Evolutionary conservation across 106 monocot genomes (phyloP).

Genomic region (Cymbidium sinense): DNA sequence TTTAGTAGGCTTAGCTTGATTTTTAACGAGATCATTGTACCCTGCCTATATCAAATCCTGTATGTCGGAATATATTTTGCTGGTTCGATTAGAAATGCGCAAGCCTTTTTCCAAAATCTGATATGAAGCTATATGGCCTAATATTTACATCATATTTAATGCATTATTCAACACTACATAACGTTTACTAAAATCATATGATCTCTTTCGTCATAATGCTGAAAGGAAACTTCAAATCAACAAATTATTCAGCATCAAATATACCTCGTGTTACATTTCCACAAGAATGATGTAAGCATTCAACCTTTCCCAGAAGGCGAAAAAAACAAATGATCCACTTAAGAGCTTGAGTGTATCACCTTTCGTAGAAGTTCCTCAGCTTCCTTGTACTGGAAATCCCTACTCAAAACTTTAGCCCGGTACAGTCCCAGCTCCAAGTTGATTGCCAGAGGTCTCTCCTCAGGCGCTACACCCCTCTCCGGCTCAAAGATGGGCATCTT

Average conservation of each 20-base stretch:
- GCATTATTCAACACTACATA: no score
- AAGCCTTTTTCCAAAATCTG: no score
- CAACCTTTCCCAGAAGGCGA: neutral
- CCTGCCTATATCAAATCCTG: no score
- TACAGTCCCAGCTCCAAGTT: slow-evolving; percentile 85
- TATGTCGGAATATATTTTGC: no score
- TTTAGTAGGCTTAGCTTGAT: no score
- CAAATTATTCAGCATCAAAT: neutral
- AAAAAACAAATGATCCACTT: neutral
- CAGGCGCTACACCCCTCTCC: slow-evolving; percentile 34
- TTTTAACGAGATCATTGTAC: no score
- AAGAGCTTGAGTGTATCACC: slow-evolving; percentile 28
- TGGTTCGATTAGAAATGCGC: no score
- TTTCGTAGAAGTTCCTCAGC: slow-evolving; percentile 70
- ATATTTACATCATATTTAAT: no score
- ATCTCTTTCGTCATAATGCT: neutral
- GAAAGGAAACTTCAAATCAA: no score
- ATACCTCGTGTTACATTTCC: neutral
- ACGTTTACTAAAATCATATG: neutral
- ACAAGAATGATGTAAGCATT: neutral
- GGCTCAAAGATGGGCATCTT: slow-evolving; percentile 93
- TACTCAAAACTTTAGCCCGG: slow-evolving; percentile 73
- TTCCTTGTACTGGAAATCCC: slow-evolving; percentile 65
- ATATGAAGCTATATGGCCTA: no score
- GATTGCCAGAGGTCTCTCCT: slow-evolving; percentile 57